Evolutionary conservation across 805 yeast genomes (phyloP).

Genomic region (Kuraishia floccosa): DNA sequence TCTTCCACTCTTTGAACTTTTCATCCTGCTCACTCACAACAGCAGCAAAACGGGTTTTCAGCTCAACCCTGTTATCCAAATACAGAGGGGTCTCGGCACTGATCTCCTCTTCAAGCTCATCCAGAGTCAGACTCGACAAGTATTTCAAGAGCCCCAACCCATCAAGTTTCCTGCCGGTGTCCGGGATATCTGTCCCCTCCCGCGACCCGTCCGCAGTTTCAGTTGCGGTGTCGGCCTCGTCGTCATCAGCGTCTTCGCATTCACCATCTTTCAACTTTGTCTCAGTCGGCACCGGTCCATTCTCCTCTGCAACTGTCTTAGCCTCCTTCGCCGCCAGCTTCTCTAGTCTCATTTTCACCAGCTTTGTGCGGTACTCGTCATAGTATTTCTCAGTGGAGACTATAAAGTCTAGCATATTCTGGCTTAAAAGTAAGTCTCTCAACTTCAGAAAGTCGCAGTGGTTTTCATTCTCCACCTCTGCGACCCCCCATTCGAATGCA

Average conservation of each 20-base stretch:
- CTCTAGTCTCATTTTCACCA: slow-evolving; percentile 35
- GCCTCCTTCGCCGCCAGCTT: neutral
- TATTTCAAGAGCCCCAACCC: slow-evolving; percentile 23
- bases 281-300: neutral
- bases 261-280: neutral
- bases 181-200: neutral
- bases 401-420: slow-evolving; percentile 70
- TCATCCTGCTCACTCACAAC: slow-evolving; percentile 37
- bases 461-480: slow-evolving; percentile 66
- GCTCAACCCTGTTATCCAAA: slow-evolving; percentile 27
- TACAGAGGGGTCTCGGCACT: slow-evolving; percentile 34
- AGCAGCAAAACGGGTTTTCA: slow-evolving; percentile 31
- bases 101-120: slow-evolving; percentile 24
- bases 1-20: slow-evolving; percentile 53
- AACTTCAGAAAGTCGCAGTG: slow-evolving; percentile 71
- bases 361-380: slow-evolving; percentile 52
- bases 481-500: slow-evolving; percentile 76
- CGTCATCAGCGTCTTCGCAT: slow-evolving; percentile 2
- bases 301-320: too few relatives aligned
- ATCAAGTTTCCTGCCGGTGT: slow-evolving; percentile 3
- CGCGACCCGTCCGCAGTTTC: slow-evolving; percentile 10
- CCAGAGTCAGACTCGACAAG: slow-evolving; percentile 23
- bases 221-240: slow-evolving; percentile 16
- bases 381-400: slow-evolving; percentile 69
- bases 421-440: slow-evolving; percentile 52